Evolutionary conservation across 1,284 basidiomycete species (phyloP), one percentile per base, ranked within the genome.

Genomic region (Spongispora temasekensis): DNA sequence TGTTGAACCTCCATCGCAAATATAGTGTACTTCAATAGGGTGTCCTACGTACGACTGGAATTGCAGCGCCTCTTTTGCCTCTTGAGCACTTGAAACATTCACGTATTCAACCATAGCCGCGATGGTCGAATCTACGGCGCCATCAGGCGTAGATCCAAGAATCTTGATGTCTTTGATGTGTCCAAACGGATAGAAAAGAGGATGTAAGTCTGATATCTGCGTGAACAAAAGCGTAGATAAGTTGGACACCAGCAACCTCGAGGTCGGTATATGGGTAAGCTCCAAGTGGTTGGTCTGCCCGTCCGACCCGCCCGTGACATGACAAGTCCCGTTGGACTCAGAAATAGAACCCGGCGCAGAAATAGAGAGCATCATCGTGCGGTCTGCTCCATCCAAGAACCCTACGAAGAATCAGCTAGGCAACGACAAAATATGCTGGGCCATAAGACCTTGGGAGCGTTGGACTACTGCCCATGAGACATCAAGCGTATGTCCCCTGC

Each of bases 381-480:
- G 85, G 71, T 91, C 89, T 5, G 88, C 89, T n/a, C 89, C 89
- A 67, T 91, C 90, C 56, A 91, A 77, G 68, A 91, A 91, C 23
- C 89, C 89, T 91, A 28, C 13, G 10, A 62, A 3, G 44, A 51
- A 56, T 13, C 25, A 65, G 37, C 62, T 61, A 63, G 40, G 53
- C 21, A 37, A 53, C 13, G 53, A 35, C 28, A 50, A 59, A n/a
- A 40, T 4, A 57, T 57, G 30, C 21, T 13, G 37, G 2, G 5
- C 7, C 48, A 21, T 61, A 62, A 25, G 55, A 88, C 89, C 89
- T 80, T 89, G 85, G 59, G 89, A 91, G 53, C 89, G 87, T 67
- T 91, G 90, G 42, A 91, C 90, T 31, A 92, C 90, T 21, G 89
- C 90, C 89, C 89, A 91, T 3, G 90, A 91, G 56, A 91, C 83